Evolutionary conservation across 2,329 filamentous ascomycete species (phyloP).

Genomic region (Cordyceps militaris): DNA sequence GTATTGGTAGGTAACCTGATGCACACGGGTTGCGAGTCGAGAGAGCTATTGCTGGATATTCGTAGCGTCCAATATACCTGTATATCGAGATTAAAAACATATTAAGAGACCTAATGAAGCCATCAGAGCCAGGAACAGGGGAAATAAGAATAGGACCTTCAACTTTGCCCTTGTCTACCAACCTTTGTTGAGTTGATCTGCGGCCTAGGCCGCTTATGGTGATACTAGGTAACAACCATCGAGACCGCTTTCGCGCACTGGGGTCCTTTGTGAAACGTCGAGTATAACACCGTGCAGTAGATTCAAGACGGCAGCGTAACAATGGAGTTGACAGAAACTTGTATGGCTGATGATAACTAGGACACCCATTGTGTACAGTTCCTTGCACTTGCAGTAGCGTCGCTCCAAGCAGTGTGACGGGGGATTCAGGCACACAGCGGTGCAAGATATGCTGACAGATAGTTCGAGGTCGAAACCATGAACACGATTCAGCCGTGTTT

Average conservation of each 20-base stretch:
- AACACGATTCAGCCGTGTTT: too few species aligned
- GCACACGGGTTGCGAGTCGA: not conserved
- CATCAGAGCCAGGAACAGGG: too few species aligned
- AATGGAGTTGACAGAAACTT: not conserved
- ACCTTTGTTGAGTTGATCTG: not conserved
- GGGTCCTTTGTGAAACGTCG: not conserved
- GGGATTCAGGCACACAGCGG: too few species aligned
- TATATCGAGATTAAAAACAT: too few species aligned
- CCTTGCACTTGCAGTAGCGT: not conserved
- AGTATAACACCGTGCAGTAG: not conserved
- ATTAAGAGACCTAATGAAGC: too few species aligned
- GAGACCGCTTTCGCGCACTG: not conserved
- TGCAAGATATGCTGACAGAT: too few species aligned
- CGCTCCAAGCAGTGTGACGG: too few species aligned
- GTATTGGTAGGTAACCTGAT: too few species aligned
- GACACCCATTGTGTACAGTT: not conserved
- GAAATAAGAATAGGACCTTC: too few species aligned
- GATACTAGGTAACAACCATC: not conserved
- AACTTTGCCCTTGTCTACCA: too few species aligned
- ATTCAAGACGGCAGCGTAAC: not conserved
- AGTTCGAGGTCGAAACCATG: too few species aligned
- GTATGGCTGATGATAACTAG: not conserved
- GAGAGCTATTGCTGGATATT: not conserved
- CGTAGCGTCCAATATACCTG: not conserved
- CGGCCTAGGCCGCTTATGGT: too few species aligned